A percentile compares a stretch with the other conserved stretches of the same genome.
Evolutionary conservation across 345 rosid genomes (phyloP).

Genomic region (Corchorus olitorius): DNA sequence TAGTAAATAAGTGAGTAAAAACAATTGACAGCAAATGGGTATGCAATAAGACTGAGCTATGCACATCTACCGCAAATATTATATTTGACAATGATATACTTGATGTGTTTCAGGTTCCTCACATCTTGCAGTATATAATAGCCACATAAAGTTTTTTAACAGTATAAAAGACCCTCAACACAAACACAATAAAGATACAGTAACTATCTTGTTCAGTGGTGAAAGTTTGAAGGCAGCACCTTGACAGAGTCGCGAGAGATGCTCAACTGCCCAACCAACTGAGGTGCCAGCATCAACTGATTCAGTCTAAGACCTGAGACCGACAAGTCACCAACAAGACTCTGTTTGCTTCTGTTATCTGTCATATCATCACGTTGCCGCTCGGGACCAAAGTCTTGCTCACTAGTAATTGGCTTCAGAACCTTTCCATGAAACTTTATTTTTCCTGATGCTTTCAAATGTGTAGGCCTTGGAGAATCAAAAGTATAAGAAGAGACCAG

Average conservation of each 20-base stretch:
- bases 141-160: not conserved
- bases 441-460: slow-evolving; percentile 91
- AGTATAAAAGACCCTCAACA: not conserved
- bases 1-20: slow-evolving; percentile 18
- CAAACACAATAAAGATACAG: not conserved
- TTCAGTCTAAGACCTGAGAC: slow-evolving; percentile 89
- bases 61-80: slow-evolving; percentile 3
- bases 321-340: slow-evolving; percentile 82
- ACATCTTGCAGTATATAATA: not conserved
- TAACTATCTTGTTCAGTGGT: not conserved
- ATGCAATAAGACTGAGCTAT: not conserved
- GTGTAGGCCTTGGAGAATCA: slow-evolving; percentile 94
- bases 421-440: slow-evolving; percentile 88
- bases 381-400: slow-evolving; percentile 35
- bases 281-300: slow-evolving; percentile 93
- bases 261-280: slow-evolving; percentile 75
- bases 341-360: slow-evolving; percentile 35
- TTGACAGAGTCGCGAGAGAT: slow-evolving; percentile 72
- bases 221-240: slow-evolving; percentile 45
- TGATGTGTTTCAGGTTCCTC: slow-evolving; percentile 3
- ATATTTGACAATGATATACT: slow-evolving; percentile 12
- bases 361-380: slow-evolving; percentile 31
- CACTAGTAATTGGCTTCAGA: slow-evolving; percentile 39
- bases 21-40: slow-evolving; percentile 9
- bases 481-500: slow-evolving; percentile 78